Conservation (phyloP, 2,329 filamentous ascomycete genomes). For the Tolypocladium sp. region DNA sequence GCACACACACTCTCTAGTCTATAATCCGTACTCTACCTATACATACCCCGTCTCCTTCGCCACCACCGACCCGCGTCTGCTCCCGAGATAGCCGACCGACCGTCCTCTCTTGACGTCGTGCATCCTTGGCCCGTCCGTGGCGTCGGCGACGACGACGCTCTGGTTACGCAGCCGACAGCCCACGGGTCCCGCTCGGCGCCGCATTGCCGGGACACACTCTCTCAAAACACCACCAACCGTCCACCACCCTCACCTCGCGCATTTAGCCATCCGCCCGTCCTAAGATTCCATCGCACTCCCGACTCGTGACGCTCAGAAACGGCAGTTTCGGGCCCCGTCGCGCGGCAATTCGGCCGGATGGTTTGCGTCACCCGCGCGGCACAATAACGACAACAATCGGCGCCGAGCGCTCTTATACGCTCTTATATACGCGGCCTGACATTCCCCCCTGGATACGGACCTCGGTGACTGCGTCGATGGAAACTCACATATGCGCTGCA, state of each 20-base stretch:
- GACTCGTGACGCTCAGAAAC: background rate
- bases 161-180: background rate
- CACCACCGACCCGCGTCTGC: background rate
- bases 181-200: background rate
- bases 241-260: background rate
- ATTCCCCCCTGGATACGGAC: background rate
- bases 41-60: background rate
- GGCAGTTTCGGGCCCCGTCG: background rate
- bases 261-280: background rate
- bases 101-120: background rate
- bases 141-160: background rate
- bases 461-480: background rate
- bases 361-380: background rate
- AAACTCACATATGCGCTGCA: conserved; percentile 1
- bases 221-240: background rate
- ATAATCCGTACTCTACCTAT: too few relatives aligned
- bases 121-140: background rate
- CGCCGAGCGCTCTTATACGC: background rate
- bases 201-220: background rate
- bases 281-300: background rate
- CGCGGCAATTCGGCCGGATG: background rate
- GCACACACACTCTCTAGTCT: background rate
- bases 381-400: background rate
- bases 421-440: background rate
- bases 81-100: background rate